Percentiles rank a stretch among this genome's conserved stretches.
Evolutionary conservation across 2,329 filamentous ascomycete species (phyloP).

Genomic region (Ilyonectria mors-panacis): DNA sequence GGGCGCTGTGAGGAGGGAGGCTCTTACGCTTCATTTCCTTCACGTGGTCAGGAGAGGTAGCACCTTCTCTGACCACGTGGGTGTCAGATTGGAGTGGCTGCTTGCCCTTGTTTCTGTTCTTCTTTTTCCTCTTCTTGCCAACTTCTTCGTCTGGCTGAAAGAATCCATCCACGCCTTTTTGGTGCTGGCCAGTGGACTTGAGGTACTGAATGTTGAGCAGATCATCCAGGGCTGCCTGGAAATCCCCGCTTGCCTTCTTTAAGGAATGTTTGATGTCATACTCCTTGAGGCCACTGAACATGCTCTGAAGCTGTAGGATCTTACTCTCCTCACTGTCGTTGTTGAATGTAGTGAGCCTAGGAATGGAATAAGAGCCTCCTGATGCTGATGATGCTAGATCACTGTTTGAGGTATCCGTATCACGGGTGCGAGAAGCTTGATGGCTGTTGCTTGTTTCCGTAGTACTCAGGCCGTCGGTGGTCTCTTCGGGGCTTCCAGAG

Average conservation of each 20-base stretch:
- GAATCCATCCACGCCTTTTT: constrained; percentile 89
- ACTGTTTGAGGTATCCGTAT: constrained; percentile 51
- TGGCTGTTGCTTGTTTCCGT: constrained; percentile 48
- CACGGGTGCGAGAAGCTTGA: constrained; percentile 45
- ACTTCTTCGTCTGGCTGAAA: constrained; percentile 67
- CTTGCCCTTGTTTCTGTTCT: constrained; percentile 52
- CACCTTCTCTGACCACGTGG: constrained; percentile 35
- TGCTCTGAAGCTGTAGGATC: constrained; percentile 72
- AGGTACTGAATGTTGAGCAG: constrained; percentile 86
- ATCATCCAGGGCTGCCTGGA: constrained; percentile 81
- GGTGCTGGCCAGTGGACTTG: constrained; percentile 73
- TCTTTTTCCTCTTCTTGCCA: constrained; percentile 57
- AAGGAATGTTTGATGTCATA: constrained; percentile 78
- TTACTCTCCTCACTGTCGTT: constrained; percentile 72
- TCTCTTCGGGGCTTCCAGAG: constrained; percentile 58
- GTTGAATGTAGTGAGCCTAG: constrained; percentile 54
- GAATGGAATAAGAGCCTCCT: constrained; percentile 42
- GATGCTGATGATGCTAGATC: constrained; percentile 41
- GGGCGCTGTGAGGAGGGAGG: background rate
- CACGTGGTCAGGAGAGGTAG: constrained; percentile 34
- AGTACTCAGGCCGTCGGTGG: constrained; percentile 43
- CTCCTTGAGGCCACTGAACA: constrained; percentile 79
- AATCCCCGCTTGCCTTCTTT: constrained; percentile 76
- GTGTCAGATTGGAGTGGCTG: constrained; percentile 28
- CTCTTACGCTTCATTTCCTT: constrained; percentile 52